Base-by-base conservation (phyloP, 306 rosid genomes). In the Rubus idaeus region DNA sequence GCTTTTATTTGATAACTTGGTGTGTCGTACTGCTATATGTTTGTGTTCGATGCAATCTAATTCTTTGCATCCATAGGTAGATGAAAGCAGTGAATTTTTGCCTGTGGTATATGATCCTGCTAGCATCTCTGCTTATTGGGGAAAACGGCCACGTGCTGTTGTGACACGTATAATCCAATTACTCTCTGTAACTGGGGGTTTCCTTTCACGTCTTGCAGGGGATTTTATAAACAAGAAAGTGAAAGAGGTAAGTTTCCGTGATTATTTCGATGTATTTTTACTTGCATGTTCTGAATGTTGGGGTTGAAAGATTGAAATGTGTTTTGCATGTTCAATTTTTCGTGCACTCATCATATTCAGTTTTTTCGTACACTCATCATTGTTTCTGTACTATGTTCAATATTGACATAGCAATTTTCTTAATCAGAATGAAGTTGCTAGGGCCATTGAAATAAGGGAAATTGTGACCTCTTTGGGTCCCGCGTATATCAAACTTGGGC, bases 401-500 rank as follows among this genome's bases (percentile, higher is more conserved):
- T 77, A 58, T 61, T 78, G 50, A 46, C 51, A 68, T 56, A 56
- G 40, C 37, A 18, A 49, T 70, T 81, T 82, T 81, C 41, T 72
- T 83, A 39, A 81, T 77, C 95, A 94, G 98, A 92, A 92, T 87
- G 98, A 94, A 84, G 98, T 94, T 72, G 90, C 96, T 13, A 89
- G 98, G 84, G 98, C 98, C 30, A 94, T 94, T 74, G 98, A 90
- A 75, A 71, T 92, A 63, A 88, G 98, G 81, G 98, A 94, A 87
- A 94, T 94, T 69, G 98, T 95, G 53, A 95, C 98, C 76, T 95
- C 98, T 76, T 86, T 95, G 90, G 98, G 98, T 88, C 98, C 98
- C 45, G 98, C 98, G 5, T 95, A 95, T 81, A 92, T 95, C 74
- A 95, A 95, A 87, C 97, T 92, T 75, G 98, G 98, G 62, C 98